These are phyloP conservation scores for Dictyostelium brefeldianum DNA, from an alignment of 78 protist species.

Conservation along the genomic window DNA sequence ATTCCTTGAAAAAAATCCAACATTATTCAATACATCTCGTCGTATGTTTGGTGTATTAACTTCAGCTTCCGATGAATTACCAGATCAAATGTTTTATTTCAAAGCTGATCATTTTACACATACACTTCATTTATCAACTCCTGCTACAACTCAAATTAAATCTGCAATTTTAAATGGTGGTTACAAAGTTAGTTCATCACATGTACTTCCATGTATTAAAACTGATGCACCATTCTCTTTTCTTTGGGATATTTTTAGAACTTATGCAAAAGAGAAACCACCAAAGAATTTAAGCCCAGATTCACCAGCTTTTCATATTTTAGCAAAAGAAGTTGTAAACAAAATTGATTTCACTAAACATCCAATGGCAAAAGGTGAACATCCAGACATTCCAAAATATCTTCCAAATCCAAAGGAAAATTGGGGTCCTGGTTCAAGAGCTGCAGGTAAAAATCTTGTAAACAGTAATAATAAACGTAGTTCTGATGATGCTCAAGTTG, in stretches of 20 bases:
- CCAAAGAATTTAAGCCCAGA: constrained; percentile 44
- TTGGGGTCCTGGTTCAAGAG: constrained; percentile 88
- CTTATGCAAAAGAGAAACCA: constrained; percentile 59
- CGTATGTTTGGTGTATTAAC: constrained; percentile 88
- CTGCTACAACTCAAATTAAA: not conserved
- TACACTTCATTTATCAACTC: constrained; percentile 58
- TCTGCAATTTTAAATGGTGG: constrained; percentile 90
- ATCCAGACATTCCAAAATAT: constrained; percentile 77
- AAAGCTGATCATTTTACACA: constrained; percentile 38
- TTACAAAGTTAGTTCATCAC: constrained; percentile 89
- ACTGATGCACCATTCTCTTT: constrained; percentile 90
- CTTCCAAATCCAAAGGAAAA: constrained; percentile 78
- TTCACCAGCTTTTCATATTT: constrained; percentile 62
- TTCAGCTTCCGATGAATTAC: constrained; percentile 85
- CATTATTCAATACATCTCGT: constrained; percentile 37
- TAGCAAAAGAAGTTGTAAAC: constrained; percentile 25
- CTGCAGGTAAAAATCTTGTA: constrained; percentile 16
- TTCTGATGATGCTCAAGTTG: not conserved
- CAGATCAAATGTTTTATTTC: constrained; percentile 87
- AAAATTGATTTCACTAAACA: constrained; percentile 60
- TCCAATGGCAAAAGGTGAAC: constrained; percentile 58
- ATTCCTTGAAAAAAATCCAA: constrained; percentile 45
- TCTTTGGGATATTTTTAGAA: constrained; percentile 87
- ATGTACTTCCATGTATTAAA: constrained; percentile 88
- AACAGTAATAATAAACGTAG: not conserved